A percentile compares a stretch with the other conserved stretches of the same genome.
Evolutionary conservation across 495 filamentous ascomycete species (phyloP).

Genomic region (Xylaria acuta): DNA sequence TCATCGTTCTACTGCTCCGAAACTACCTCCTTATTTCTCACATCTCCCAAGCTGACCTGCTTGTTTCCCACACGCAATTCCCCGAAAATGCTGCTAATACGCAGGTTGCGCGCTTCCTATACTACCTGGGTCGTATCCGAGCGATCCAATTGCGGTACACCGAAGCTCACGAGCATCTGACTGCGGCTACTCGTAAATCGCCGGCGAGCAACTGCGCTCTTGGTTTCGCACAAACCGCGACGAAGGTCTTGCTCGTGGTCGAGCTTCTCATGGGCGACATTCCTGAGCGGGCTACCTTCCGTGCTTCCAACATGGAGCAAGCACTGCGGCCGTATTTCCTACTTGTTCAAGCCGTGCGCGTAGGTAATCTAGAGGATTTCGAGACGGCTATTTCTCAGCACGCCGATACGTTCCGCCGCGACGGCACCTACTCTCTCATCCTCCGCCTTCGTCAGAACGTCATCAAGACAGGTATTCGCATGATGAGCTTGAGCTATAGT

Average conservation of each 20-base stretch:
- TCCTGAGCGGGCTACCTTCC: slow-evolving; percentile 92
- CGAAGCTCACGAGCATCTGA: slow-evolving; percentile 93
- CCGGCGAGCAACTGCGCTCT: slow-evolving; percentile 86
- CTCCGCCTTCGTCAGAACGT: slow-evolving; percentile 95
- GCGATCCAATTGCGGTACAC: slow-evolving; percentile 96
- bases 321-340: slow-evolving; percentile 90
- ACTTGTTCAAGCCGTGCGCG: slow-evolving; percentile 92
- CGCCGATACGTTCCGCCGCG: slow-evolving; percentile 82
- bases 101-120: slow-evolving; percentile 94
- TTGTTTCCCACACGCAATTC: slow-evolving; percentile 94
- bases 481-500: slow-evolving; percentile 98
- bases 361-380: slow-evolving; percentile 92
- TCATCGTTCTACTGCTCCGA: slow-evolving; percentile 91
- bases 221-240: slow-evolving; percentile 94
- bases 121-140: slow-evolving; percentile 94
- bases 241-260: slow-evolving; percentile 91
- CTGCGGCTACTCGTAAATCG: slow-evolving; percentile 90
- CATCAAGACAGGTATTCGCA: slow-evolving; percentile 98
- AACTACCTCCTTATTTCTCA: slow-evolving; percentile 97
- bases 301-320: slow-evolving; percentile 80
- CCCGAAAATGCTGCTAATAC: slow-evolving; percentile 93
- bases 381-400: slow-evolving; percentile 80
- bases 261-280: slow-evolving; percentile 99
- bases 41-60: slow-evolving; percentile 93
- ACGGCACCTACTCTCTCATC: slow-evolving; percentile 95